phyloP scores from a whole-genome alignment of 164 flowering plant genomes.

The Malania oleifera region DNA sequence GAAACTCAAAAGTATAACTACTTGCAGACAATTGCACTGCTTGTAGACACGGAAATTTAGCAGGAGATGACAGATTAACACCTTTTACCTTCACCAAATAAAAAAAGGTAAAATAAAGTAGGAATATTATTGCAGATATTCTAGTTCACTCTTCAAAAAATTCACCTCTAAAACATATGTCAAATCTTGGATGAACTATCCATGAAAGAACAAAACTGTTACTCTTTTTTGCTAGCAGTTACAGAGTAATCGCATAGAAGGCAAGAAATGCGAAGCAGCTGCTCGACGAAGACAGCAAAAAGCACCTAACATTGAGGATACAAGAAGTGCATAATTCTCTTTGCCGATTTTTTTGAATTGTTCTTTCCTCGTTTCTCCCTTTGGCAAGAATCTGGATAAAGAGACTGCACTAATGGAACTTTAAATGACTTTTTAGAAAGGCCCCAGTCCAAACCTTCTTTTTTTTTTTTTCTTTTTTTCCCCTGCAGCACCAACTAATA shows the following conservation, averaged over 20 bases:
- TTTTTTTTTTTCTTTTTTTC: too few relatives aligned
- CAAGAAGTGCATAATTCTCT: neutral
- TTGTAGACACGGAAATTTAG: too few relatives aligned
- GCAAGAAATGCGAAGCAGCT: neutral
- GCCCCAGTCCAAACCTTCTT: conserved; percentile 1
- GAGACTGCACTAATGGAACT: conserved; percentile 11
- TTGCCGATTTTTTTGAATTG: conserved; percentile 4
- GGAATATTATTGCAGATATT: too few relatives aligned
- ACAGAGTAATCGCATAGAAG: neutral
- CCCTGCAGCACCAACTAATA: conserved; percentile 3
- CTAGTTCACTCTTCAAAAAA: too few relatives aligned
- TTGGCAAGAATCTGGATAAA: conserved; percentile 17
- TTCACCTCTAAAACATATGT: too few relatives aligned
- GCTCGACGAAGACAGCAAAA: neutral
- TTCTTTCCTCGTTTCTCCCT: conserved; percentile 9
- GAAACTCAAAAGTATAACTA: too few relatives aligned
- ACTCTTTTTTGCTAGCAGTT: neutral
- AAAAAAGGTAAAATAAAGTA: too few relatives aligned
- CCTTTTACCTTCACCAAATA: too few relatives aligned
- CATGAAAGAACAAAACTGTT: neutral
- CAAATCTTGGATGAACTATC: neutral
- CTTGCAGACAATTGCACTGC: too few relatives aligned
- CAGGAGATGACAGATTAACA: too few relatives aligned
- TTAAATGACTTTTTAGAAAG: conserved; percentile 16
- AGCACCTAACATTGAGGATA: neutral